Base-by-base conservation (phyloP, 768 basidiomycete species). In the Leccinum broughii region DNA sequence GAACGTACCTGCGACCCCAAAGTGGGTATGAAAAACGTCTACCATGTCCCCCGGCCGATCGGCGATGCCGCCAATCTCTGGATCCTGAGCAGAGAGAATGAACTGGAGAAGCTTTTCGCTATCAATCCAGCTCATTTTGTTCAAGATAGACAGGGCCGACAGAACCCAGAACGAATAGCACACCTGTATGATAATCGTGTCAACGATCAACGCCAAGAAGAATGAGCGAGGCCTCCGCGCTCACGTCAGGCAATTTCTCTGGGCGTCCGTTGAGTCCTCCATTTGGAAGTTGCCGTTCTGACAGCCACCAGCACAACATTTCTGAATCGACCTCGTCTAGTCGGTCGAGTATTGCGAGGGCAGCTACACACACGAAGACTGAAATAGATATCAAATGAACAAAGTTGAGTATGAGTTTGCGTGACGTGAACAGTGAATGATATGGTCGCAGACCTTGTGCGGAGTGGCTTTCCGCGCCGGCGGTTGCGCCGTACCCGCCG, bases 151-250 rank as follows among this genome's bases (percentile, higher is more conserved):
- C 56, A 98, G 74, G 0, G 92, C 79, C 2, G 97, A 95, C 5
- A 98, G 82, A 4, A 95, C 93, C 95, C 95, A 99, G 77, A 93
- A 94, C 67, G 92, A 93, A 75, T 99, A 99, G 77, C 97, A 99
- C 17, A 98, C 68, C 68, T 69, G n/a, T 60, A n/a, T 4, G 8
- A 3, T 3, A 2, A 32, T 3, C 37, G 8, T 51, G 39, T 55
- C 52, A 54, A 26, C 52, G 51, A 28, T 48, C 24, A 15, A 50
- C 26, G 28, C 26, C 13, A 9, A 1, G n/a, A 14, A 17, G 17
- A 26, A 10, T 2, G 17, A 34, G 6, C 49, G 37, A 32, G 34
- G 44, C 9, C 1, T n/a, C 8, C n/a, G 10, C 7, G 80, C 87
- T 66, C 66, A 96, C 97, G 70, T 98, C 96, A 76, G 95, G 93